A percentile compares a stretch with the other conserved stretches of the same genome.
Conservation (phyloP, 768 basidiomycete genomes). For the Clitopilus passeckerianus region DNA sequence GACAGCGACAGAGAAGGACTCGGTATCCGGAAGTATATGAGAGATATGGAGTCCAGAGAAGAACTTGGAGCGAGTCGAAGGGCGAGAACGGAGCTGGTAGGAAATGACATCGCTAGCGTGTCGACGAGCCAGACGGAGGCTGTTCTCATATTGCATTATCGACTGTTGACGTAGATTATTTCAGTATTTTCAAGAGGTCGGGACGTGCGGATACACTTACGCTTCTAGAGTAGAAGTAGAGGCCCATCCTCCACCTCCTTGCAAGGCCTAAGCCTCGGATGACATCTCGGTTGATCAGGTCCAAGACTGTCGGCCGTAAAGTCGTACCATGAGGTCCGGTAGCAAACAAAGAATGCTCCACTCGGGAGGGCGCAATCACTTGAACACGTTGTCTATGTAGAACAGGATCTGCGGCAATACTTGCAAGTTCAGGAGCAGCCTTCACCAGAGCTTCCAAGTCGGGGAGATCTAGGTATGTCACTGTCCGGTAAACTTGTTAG, state of each 20-base stretch:
- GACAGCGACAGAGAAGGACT: slow-evolving; percentile 49
- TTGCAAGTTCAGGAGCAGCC: slow-evolving; percentile 40
- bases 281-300: slow-evolving; percentile 66
- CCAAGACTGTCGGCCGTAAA: slow-evolving; percentile 59
- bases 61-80: slow-evolving; percentile 24
- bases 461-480: slow-evolving; percentile 69
- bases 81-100: slow-evolving; percentile 46
- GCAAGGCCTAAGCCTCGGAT: slow-evolving; percentile 66
- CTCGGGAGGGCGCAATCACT: slow-evolving; percentile 61
- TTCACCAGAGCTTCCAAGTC: slow-evolving; percentile 55
- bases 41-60: slow-evolving; percentile 42
- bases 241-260: slow-evolving; percentile 59
- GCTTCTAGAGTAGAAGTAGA: slow-evolving; percentile 57
- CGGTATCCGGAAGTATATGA: slow-evolving; percentile 59
- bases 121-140: slow-evolving; percentile 45
- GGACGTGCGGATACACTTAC: slow-evolving; percentile 42
- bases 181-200: too few relatives aligned
- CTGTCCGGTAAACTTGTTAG: slow-evolving; percentile 23
- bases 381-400: slow-evolving; percentile 58
- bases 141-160: slow-evolving; percentile 60
- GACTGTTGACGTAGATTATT: slow-evolving; percentile 45
- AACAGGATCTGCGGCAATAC: slow-evolving; percentile 55
- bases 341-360: slow-evolving; percentile 62
- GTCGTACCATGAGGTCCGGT: slow-evolving; percentile 47
- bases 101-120: slow-evolving; percentile 50